Evolutionary conservation across 108 stramenopile genomes (phyloP).

Genomic region (Fistulifera pelliculosa): DNA sequence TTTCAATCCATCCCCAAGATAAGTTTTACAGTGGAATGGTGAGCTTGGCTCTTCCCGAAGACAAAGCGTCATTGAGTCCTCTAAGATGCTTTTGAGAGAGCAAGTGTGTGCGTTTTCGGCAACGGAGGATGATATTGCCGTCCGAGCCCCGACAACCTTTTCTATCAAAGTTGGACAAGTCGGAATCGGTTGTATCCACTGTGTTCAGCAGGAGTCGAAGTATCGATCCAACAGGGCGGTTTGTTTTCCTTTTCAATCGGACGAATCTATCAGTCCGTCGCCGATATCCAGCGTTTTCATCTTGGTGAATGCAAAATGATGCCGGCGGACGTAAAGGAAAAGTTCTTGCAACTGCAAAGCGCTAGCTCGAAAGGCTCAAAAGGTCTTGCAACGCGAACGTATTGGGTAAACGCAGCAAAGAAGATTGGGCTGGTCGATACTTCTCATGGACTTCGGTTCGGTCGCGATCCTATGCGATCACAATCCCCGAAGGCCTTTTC

Average conservation of each 20-base stretch:
- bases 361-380: conserved; percentile 85
- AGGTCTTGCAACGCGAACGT: conserved; percentile 79
- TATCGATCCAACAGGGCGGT: conserved; percentile 74
- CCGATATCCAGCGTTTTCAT: conserved; percentile 87
- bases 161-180: conserved; percentile 48
- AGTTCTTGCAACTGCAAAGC: conserved; percentile 58
- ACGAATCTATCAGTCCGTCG: conserved; percentile 85
- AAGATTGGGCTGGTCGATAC: conserved; percentile 81
- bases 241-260: conserved; percentile 80
- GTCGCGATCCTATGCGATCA: conserved; percentile 57
- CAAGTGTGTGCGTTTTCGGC: conserved; percentile 83
- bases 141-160: conserved; percentile 81
- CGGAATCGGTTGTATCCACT: conserved; percentile 32
- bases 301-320: conserved; percentile 75
- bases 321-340: conserved; percentile 52
- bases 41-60: conserved; percentile 50
- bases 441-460: conserved; percentile 61
- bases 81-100: conserved; percentile 79
- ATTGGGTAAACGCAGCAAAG: conserved; percentile 82
- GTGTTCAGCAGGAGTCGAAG: conserved; percentile 59
- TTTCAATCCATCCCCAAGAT: neutral
- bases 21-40: conserved; percentile 52
- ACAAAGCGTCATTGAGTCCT: conserved; percentile 61
- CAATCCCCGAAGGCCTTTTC: conserved; percentile 37
- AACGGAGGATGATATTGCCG: conserved; percentile 75